These are phyloP conservation scores for Litchi chinensis DNA, from an alignment of 345 rosid genomes.

Conservation along the genomic window DNA sequence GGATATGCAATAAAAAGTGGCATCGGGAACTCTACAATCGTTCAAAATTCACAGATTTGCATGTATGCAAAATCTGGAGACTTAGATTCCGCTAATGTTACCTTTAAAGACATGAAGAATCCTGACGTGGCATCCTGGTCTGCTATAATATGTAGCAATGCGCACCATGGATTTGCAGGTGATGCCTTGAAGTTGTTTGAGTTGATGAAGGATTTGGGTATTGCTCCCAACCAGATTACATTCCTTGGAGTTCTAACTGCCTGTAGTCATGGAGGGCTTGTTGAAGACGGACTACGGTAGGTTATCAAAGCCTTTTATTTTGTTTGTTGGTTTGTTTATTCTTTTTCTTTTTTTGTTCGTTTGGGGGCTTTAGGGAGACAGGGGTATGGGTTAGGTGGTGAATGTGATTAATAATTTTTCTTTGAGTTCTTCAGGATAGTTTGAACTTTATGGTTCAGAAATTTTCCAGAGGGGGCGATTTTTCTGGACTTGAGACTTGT, in stretches of 20 bases:
- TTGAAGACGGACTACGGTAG: conserved; percentile 42
- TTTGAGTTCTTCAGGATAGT: neutral
- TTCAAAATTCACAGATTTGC: conserved; percentile 50
- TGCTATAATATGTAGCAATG: conserved; percentile 49
- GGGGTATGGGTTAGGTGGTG: no score
- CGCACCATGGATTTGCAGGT: conserved; percentile 49
- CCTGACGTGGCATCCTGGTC: conserved; percentile 58
- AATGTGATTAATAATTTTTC: neutral
- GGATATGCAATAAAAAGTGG: conserved; percentile 50
- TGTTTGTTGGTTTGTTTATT: neutral
- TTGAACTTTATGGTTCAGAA: neutral
- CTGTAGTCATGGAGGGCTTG: conserved; percentile 58
- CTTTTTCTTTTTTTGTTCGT: neutral
- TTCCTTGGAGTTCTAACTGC: conserved; percentile 51
- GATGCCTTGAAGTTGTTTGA: conserved; percentile 47
- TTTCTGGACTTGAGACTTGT: neutral
- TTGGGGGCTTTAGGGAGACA: neutral
- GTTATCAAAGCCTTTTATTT: neutral
- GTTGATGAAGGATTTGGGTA: conserved; percentile 33
- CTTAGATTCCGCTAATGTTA: conserved; percentile 34
- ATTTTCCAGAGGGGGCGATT: neutral
- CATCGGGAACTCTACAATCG: conserved; percentile 38
- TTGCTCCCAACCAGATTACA: conserved; percentile 43
- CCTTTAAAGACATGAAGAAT: conserved; percentile 36
- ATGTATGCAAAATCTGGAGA: conserved; percentile 59